Percentiles rank a stretch among this genome's conserved stretches.
Conservation (phyloP, 2,329 filamentous ascomycete species). For the Xylariales sp. region DNA sequence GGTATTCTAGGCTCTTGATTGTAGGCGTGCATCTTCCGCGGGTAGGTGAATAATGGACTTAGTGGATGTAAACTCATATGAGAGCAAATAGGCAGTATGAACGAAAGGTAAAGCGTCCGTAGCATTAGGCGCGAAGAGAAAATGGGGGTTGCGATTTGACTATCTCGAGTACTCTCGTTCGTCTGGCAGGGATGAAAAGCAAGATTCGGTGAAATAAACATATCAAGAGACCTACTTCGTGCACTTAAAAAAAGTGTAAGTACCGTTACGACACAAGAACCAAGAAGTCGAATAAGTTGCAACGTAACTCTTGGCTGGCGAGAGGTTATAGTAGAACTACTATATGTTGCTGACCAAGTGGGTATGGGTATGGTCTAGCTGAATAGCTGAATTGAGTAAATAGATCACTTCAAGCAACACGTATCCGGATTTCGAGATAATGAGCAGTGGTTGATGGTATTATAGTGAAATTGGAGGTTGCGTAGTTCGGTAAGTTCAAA, state of each 20-base stretch:
- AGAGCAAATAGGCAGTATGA: not conserved
- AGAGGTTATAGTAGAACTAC: conserved; percentile 10
- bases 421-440: conserved; percentile 3
- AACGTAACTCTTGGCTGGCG: conserved; percentile 19
- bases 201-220: conserved; percentile 13
- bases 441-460: conserved; percentile 10
- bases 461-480: conserved; percentile 22
- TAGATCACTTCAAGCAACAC: conserved; percentile 17
- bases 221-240: conserved; percentile 35
- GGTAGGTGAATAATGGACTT: not conserved
- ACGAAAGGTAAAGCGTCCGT: not conserved
- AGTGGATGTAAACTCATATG: not conserved
- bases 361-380: not conserved
- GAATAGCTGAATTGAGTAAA: conserved; percentile 12
- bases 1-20: conserved; percentile 7
- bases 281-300: conserved; percentile 10
- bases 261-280: conserved; percentile 14
- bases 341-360: conserved; percentile 12
- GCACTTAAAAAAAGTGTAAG: conserved; percentile 11
- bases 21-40: conserved; percentile 17
- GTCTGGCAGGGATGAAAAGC: conserved; percentile 15
- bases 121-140: not conserved
- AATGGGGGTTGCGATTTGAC: not conserved
- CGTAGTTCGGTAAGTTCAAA: conserved; percentile 21
- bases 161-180: conserved; percentile 5